Evolutionary conservation across 331 rosid species (phyloP), one percentile per base, ranked within the genome.

Genomic region (Cucumis variabilis): DNA sequence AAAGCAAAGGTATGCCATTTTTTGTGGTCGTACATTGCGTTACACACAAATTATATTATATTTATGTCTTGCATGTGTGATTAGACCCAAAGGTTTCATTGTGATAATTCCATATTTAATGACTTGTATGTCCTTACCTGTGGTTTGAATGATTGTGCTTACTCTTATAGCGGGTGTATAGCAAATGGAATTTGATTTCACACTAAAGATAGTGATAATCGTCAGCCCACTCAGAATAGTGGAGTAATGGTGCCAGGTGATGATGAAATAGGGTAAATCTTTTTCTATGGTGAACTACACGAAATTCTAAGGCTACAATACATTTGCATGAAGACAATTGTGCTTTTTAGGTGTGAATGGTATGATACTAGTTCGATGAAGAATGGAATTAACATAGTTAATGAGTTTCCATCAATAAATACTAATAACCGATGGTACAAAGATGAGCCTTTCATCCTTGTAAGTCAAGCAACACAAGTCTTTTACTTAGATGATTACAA

Each of bases 401-500:
- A 41, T 41, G 46, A 41, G 0, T 69, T 13, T 2, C 13, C 75
- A 14, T 25, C 75, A 14, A 25, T 69, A 25, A 27, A 69, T 69
- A 69, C 44, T 13, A 9, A 20, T 69, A 1, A 69, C 16, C 3
- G 11, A 2, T 69, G n/a, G n/a, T 69, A 27, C 21, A 27, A 69
- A 25, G 75, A 69, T 21, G 75, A 69, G 19, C 21, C 75, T 2
- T 69, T 41, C 46, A 41, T 41, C 46, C 46, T 41, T 41, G 46
- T 41, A 41, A 41, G 46, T 41, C 8, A 41, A 55, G 63, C 20
- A 11, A 20, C 16, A 11, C 41, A 68, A 68, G 74, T 24, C 0
- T 68, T 68, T 12, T 82, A 82, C 19, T 44, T 82, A 8, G 85
- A 82, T 60, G 72, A 82, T 30, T 12, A 33, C 20, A 82, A 82